phyloP scores from a whole-genome alignment of 352 stramenopile genomes.

The Pythium vanterpoolii region DNA sequence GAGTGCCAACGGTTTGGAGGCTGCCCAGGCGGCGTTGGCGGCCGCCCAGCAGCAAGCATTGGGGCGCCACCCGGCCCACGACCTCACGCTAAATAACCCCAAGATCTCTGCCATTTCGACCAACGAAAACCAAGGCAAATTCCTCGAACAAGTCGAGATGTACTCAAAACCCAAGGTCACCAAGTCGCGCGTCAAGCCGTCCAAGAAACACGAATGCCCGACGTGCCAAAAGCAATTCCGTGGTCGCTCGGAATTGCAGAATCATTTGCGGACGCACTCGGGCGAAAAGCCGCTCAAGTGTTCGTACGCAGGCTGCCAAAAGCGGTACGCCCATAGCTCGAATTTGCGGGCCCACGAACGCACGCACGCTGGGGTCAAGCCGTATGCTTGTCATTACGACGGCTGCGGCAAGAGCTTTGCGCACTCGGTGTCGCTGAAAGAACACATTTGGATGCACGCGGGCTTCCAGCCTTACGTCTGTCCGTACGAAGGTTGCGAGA shows the following conservation, averaged over 20 bases:
- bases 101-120: conserved; percentile 71
- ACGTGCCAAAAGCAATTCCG: conserved; percentile 86
- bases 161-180: conserved; percentile 86
- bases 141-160: conserved; percentile 86
- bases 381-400: conserved; percentile 89
- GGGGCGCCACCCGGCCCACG: conserved; percentile 30
- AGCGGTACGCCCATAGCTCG: conserved; percentile 88
- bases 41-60: conserved; percentile 22
- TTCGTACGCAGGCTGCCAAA: conserved; percentile 80
- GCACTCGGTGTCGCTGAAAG: conserved; percentile 89
- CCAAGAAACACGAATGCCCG: conserved; percentile 83
- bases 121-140: conserved; percentile 83
- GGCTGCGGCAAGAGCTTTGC: conserved; percentile 89
- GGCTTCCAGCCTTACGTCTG: conserved; percentile 90
- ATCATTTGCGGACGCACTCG: conserved; percentile 89
- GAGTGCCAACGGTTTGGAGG: conserved; percentile 7
- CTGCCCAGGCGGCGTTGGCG: conserved; percentile 14
- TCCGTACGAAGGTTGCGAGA: conserved; percentile 86
- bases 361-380: conserved; percentile 88
- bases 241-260: conserved; percentile 78
- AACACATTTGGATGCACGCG: conserved; percentile 91
- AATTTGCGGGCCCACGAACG: conserved; percentile 91
- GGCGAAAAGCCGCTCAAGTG: conserved; percentile 90
- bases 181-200: conserved; percentile 85
- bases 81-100: conserved; percentile 47